phyloP scores from a whole-genome alignment of 805 yeast genomes.

The Schwanniomyces occidentalis region DNA sequence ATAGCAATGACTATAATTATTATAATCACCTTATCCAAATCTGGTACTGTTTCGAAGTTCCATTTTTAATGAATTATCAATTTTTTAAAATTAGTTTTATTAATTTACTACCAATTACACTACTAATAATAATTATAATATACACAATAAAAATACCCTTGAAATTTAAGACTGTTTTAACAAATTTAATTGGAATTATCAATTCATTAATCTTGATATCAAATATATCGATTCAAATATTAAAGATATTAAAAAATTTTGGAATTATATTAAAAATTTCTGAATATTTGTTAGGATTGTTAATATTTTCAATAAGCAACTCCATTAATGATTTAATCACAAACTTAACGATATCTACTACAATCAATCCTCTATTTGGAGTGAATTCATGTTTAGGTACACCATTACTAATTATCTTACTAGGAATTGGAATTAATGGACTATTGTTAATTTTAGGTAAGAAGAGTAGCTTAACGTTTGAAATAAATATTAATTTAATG shows the following conservation, averaged over 20 bases:
- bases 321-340: slow-evolving; percentile 54
- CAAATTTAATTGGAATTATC: slow-evolving; percentile 20
- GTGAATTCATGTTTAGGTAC: slow-evolving; percentile 57
- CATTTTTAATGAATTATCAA: slow-evolving; percentile 17
- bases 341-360: slow-evolving; percentile 47
- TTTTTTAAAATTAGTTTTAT: slow-evolving; percentile 13
- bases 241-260: slow-evolving; percentile 40
- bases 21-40: neutral
- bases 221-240: slow-evolving; percentile 22
- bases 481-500: slow-evolving; percentile 21
- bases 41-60: slow-evolving; percentile 21
- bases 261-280: slow-evolving; percentile 45
- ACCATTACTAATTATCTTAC: slow-evolving; percentile 46
- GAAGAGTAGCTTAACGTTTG: slow-evolving; percentile 13
- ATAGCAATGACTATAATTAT: neutral
- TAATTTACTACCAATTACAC: slow-evolving; percentile 9
- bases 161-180: slow-evolving; percentile 4
- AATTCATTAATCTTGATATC: slow-evolving; percentile 28
- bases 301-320: slow-evolving; percentile 50
- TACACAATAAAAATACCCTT: neutral
- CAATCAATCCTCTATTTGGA: slow-evolving; percentile 39
- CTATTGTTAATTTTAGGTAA: slow-evolving; percentile 9
- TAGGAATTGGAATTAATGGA: slow-evolving; percentile 54
- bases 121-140: slow-evolving; percentile 2
- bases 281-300: slow-evolving; percentile 50